These are phyloP conservation scores for Fusarium oxysporum DNA, from an alignment of 2,329 filamentous ascomycete species.

Conservation along the genomic window DNA sequence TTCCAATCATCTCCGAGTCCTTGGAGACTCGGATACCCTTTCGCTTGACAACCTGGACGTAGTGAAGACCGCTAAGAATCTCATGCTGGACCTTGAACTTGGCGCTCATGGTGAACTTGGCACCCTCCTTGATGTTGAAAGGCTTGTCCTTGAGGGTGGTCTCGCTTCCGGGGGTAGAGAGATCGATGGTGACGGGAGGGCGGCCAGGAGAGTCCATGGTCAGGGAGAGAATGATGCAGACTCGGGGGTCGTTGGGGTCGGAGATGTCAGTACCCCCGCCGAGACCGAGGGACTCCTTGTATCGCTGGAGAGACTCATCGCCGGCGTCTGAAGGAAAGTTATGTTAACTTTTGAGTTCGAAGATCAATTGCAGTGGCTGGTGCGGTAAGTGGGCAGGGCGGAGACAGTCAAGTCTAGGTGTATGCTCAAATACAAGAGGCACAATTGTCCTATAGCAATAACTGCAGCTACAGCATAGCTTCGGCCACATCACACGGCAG, in stretches of 20 bases:
- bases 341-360: constrained; percentile 32
- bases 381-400: constrained; percentile 5
- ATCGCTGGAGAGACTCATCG: constrained; percentile 95
- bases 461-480: not conserved
- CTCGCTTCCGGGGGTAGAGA: constrained; percentile 79
- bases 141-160: constrained; percentile 87
- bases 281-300: constrained; percentile 96
- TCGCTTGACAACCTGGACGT: constrained; percentile 92
- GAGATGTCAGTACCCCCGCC: constrained; percentile 78
- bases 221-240: constrained; percentile 92
- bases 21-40: constrained; percentile 90
- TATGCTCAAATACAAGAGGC: not conserved
- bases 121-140: constrained; percentile 97
- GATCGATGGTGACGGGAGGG: constrained; percentile 87
- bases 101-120: constrained; percentile 93
- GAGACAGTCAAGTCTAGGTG: not conserved
- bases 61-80: constrained; percentile 94
- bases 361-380: not conserved
- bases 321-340: constrained; percentile 64
- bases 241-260: constrained; percentile 84
- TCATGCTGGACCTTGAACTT: constrained; percentile 97
- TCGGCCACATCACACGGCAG: not conserved
- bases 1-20: constrained; percentile 98
- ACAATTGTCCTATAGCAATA: not conserved
- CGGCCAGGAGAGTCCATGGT: constrained; percentile 88